Percentiles rank a stretch among this genome's conserved stretches.
Conservation (phyloP, 2,329 filamentous ascomycete species). For the Colletotrichum gigasporum region DNA sequence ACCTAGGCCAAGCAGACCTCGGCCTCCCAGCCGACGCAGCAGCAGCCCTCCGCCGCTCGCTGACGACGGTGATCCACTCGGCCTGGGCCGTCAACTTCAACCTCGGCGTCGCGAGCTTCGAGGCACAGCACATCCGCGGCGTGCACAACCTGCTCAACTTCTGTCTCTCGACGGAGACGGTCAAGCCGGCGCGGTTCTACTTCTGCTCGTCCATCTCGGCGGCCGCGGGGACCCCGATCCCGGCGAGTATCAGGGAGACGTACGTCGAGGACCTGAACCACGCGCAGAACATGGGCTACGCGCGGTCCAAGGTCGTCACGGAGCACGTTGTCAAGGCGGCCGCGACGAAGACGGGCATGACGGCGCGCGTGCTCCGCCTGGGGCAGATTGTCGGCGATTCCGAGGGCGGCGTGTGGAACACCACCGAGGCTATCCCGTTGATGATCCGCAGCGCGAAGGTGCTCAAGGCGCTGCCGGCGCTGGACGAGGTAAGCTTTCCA, state of each 20-base stretch:
- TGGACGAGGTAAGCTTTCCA: constrained; percentile 43
- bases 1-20: constrained; percentile 50
- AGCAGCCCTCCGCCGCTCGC: constrained; percentile 37
- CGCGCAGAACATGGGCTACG: constrained; percentile 62
- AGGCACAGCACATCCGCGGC: constrained; percentile 54
- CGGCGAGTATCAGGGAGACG: constrained; percentile 46
- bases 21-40: constrained; percentile 45
- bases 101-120: constrained; percentile 57
- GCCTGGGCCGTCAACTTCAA: constrained; percentile 68
- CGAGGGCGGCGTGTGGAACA: constrained; percentile 56
- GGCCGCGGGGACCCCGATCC: constrained; percentile 48
- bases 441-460: constrained; percentile 57
- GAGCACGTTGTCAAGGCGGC: constrained; percentile 53
- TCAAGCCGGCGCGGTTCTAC: constrained; percentile 47
- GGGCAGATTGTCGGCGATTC: constrained; percentile 60
- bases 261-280: constrained; percentile 44
- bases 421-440: constrained; percentile 58
- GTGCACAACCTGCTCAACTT: constrained; percentile 55
- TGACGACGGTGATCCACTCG: constrained; percentile 58
- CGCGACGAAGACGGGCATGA: constrained; percentile 40
- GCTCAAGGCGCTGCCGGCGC: constrained; percentile 53
- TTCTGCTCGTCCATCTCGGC: constrained; percentile 57
- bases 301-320: constrained; percentile 57
- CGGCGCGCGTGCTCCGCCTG: constrained; percentile 47
- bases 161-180: constrained; percentile 44